Evolutionary conservation across 2,329 filamentous ascomycete genomes (phyloP), one percentile per base, ranked within the genome.

Genomic region (Ophiostoma australiae): DNA sequence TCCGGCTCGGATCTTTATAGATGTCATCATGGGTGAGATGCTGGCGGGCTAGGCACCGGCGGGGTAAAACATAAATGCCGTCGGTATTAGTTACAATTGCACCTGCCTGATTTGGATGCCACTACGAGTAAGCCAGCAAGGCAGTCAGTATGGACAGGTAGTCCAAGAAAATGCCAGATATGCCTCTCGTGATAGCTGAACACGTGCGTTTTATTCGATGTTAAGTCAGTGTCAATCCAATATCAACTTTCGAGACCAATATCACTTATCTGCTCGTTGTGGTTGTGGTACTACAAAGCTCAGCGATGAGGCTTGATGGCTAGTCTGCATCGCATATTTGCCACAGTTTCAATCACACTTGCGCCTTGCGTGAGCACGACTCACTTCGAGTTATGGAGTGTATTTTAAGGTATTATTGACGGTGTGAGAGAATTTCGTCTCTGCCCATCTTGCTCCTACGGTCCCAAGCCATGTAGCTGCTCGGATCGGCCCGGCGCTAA

Each of bases 81-180:
- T 58, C 52, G 11, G 52, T 58, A 58, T 58, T 58, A 58, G 23
- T 66, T 66, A 17, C 33, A 37, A 35, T 17, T n/a, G 63, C 63
- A 66, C 33, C 63, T 66, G 63, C 63, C 63, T 23, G 63, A 66
- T 66, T 66, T 10, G 63, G 35, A 66, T 39, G 63, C 61, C 33
- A 20, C 61, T 35, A 66, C 33, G 13, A 63, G 58, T 8, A 63
- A 13, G 23, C n/a, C 8, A 58, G 23, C n/a, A 27, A 58, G n/a
- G 52, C n/a, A 27, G 52, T 5, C n/a, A 58, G 52, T 23, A 8
- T n/a, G 17, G 52, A 58, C 52, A 58, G n/a, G 52, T 8, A 17
- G 17, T 23, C 27, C 52, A 11, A 58, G 52, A 58, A 58, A 58
- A 58, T 27, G 23, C 23, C 52, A 58, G 52, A 58, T 58, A 23